Percentiles rank a stretch among this genome's conserved stretches.
Conservation (phyloP, 1,284 basidiomycete species). For the Rhodotorula sp. region DNA sequence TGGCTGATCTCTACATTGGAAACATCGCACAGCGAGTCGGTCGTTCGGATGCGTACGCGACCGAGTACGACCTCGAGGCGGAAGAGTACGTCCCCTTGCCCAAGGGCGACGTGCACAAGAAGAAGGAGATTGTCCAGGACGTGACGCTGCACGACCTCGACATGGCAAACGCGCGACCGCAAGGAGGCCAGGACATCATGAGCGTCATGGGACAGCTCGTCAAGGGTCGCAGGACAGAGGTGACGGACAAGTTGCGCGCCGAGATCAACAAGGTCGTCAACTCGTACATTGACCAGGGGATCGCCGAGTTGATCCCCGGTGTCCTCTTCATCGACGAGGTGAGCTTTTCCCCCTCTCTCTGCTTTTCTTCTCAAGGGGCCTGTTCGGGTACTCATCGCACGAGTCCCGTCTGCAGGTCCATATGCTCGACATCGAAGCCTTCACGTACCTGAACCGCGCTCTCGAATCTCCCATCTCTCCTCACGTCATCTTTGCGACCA, state of each 20-base stretch:
- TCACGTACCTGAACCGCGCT: constrained; percentile 95
- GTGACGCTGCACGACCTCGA: constrained; percentile 95
- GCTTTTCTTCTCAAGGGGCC: background rate
- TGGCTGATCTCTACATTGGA: background rate
- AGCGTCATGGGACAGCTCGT: constrained; percentile 97
- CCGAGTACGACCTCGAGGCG: constrained; percentile 97
- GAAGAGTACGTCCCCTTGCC: constrained; percentile 97
- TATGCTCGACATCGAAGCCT: constrained; percentile 99
- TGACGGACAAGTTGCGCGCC: constrained; percentile 90
- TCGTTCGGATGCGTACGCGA: constrained; percentile 94
- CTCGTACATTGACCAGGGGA: constrained; percentile 95
- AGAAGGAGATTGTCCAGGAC: constrained; percentile 95
- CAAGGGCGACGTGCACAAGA: constrained; percentile 97
- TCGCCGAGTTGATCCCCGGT: constrained; percentile 94
- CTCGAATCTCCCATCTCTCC: constrained; percentile 95
- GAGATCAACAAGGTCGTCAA: constrained; percentile 99
- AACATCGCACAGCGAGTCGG: constrained; percentile 71
- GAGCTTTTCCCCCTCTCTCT: constrained; percentile 39
- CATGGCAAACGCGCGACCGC: constrained; percentile 90
- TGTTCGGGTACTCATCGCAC: background rate
- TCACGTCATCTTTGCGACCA: constrained; percentile 94
- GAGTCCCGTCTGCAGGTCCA: constrained; percentile 65
- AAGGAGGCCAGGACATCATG: constrained; percentile 94
- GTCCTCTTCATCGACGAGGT: constrained; percentile 99
- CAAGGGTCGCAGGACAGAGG: constrained; percentile 89